Base-by-base conservation (phyloP, 2,329 filamentous ascomycete genomes). In the Cladosporium sphaerospermum region DNA sequence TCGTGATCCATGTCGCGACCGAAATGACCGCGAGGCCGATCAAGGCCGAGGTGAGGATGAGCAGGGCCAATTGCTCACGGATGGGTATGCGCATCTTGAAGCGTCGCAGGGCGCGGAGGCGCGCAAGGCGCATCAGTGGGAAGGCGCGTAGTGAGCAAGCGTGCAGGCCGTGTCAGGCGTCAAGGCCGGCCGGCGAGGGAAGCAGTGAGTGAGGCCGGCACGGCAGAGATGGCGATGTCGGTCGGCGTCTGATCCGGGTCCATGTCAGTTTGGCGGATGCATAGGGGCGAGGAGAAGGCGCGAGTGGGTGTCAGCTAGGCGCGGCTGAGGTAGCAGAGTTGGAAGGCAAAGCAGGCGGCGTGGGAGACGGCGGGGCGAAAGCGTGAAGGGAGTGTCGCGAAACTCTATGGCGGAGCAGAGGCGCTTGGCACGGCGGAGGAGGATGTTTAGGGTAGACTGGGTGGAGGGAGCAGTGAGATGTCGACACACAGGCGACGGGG, bases 31-130 rank as follows among this genome's bases (percentile, higher is more conserved):
- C 82, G 57, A 96, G 79, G 51, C 85, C 84, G 54, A 87, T 73
- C 54, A 95, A 79, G 45, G 89, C 84, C 55, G 86, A 82, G 55
- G 89, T 66, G 59, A 93, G 75, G 64, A 96, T 88, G 59, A 96
- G 78, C 69, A 84, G 78, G 60, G 83, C 88, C 62, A 96, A 79
- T 79, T 96, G 91, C 73, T 91, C 85, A 61, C 89, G 82, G 64
- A 96, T 96, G 54, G 87, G 85, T 68, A 96, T 82, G 69, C 89
- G 83, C 88, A 96, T 92, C 19, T 53, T 60, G 47, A 41, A 37
- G 11, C 19, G 51, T 23, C 44, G 14, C 33, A 44, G n/a, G 32
- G 19, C n/a, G 16, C 33, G 41, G 32, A 51, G 48, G 40, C 48
- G 43, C 48, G 48, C 44, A 39, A 51, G 48, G 48, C 48, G 48